These are phyloP conservation scores for Microstegium vimineum DNA, from an alignment of 176 grass and related monocot genomes.

Conservation along the genomic window DNA sequence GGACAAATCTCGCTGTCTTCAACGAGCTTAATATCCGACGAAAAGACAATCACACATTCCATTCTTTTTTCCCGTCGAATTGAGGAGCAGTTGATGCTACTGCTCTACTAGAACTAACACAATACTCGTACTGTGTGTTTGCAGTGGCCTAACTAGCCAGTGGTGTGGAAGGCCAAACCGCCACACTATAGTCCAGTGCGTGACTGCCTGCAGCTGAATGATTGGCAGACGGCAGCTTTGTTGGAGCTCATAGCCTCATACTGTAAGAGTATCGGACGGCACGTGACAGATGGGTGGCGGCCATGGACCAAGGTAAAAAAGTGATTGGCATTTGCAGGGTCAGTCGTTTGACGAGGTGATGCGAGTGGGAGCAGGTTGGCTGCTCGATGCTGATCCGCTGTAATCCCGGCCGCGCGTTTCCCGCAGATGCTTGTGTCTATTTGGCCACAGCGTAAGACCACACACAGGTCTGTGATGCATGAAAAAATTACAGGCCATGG, in stretches of 20 bases:
- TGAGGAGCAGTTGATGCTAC: slow-evolving; percentile 28
- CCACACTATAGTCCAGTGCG: too few relatives aligned
- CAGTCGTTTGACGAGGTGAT: not conserved
- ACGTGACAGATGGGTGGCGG: not conserved
- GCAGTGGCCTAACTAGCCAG: not conserved
- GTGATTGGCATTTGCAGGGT: not conserved
- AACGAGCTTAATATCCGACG: not conserved
- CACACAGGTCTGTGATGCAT: too few relatives aligned
- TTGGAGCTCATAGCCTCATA: not conserved
- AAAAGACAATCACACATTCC: not conserved
- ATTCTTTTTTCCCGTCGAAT: not conserved
- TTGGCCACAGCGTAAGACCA: not conserved
- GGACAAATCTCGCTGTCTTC: too few relatives aligned
- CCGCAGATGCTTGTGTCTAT: not conserved
- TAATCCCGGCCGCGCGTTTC: not conserved
- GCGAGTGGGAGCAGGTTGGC: slow-evolving; percentile 19
- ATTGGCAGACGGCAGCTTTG: not conserved
- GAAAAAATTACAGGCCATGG: too few relatives aligned
- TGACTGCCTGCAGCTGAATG: not conserved
- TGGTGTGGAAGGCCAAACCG: not conserved
- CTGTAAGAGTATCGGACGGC: not conserved
- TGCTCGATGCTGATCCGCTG: not conserved
- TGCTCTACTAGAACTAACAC: slow-evolving; percentile 4
- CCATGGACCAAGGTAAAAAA: not conserved
- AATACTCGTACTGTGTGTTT: not conserved